Evolutionary conservation across 495 filamentous ascomycete genomes (phyloP).

Genomic region (Podospora anserina): DNA sequence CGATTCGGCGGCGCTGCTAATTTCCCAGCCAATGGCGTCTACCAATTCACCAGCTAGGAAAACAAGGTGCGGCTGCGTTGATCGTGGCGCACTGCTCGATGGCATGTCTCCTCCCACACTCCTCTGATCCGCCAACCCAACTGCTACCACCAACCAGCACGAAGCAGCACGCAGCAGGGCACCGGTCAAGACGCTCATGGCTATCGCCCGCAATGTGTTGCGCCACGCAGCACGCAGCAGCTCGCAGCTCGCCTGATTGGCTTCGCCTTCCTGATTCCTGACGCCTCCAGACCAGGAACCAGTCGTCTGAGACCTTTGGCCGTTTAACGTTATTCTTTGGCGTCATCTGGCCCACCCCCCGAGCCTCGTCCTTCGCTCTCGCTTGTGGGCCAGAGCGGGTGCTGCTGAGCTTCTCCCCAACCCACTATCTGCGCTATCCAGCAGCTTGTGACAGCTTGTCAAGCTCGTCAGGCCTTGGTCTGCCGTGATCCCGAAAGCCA

Average conservation of each 20-base stretch:
- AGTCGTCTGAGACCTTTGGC: neutral
- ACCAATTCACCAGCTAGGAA: constrained; percentile 28
- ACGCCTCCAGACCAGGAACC: neutral
- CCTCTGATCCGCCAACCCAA: neutral
- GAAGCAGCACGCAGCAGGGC: neutral
- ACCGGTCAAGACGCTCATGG: constrained; percentile 8
- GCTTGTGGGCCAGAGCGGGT: neutral
- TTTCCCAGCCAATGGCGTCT: constrained; percentile 32
- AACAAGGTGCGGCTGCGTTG: constrained; percentile 42
- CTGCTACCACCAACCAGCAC: neutral
- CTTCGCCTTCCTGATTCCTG: neutral
- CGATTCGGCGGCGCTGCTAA: constrained; percentile 33
- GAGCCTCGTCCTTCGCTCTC: neutral
- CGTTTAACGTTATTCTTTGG: neutral
- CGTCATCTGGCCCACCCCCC: neutral
- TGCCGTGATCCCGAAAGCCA: constrained; percentile 20
- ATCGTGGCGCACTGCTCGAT: constrained; percentile 30
- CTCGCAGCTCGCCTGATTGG: constrained; percentile 1
- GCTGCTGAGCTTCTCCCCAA: neutral
- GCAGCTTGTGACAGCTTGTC: neutral
- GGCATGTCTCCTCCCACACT: neutral
- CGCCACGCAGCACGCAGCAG: neutral
- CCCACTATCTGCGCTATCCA: neutral
- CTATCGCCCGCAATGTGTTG: neutral
- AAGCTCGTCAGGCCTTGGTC: constrained; percentile 14